Evolutionary conservation across 1,139 yeast genomes (phyloP).

Genomic region (Pichia kudriavzevii): DNA sequence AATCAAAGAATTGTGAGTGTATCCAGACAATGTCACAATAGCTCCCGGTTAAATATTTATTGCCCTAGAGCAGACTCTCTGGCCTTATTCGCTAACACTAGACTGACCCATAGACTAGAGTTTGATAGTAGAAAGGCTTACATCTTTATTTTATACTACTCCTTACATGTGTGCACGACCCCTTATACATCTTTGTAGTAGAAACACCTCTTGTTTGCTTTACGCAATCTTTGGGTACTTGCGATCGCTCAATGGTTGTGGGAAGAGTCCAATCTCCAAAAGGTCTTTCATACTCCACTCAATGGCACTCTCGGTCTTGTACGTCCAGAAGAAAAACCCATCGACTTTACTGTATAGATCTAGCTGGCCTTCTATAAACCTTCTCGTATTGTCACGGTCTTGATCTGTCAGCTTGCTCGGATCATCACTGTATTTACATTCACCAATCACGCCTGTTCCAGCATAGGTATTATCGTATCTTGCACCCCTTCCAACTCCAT

Average conservation of each 20-base stretch:
- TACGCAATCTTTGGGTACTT: conserved; percentile 41
- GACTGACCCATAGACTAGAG: conserved; percentile 27
- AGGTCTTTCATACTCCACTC: conserved; percentile 82
- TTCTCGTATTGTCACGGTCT: conserved; percentile 52
- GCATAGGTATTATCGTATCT: conserved; percentile 70
- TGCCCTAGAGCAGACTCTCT: conserved; percentile 18
- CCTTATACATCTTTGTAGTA: neutral
- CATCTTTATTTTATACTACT: conserved; percentile 17
- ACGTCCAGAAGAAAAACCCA: conserved; percentile 93
- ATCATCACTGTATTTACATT: conserved; percentile 56
- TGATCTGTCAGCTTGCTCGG: conserved; percentile 53
- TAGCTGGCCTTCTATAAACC: conserved; percentile 79
- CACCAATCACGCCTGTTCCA: conserved; percentile 42
- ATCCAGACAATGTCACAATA: too few species aligned
- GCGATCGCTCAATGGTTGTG: conserved; percentile 63
- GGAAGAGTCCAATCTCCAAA: conserved; percentile 57
- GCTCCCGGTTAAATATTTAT: too few species aligned
- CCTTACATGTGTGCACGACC: too few species aligned
- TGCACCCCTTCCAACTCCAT: conserved; percentile 86
- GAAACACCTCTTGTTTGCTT: too few species aligned
- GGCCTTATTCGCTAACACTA: conserved; percentile 32
- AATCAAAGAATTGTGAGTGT: too few species aligned
- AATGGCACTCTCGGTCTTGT: conserved; percentile 75
- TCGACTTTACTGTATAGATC: conserved; percentile 67
- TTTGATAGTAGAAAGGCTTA: conserved; percentile 31